phyloP scores from a whole-genome alignment of 805 yeast genomes.

The Kregervanrija fluxuum region DNA sequence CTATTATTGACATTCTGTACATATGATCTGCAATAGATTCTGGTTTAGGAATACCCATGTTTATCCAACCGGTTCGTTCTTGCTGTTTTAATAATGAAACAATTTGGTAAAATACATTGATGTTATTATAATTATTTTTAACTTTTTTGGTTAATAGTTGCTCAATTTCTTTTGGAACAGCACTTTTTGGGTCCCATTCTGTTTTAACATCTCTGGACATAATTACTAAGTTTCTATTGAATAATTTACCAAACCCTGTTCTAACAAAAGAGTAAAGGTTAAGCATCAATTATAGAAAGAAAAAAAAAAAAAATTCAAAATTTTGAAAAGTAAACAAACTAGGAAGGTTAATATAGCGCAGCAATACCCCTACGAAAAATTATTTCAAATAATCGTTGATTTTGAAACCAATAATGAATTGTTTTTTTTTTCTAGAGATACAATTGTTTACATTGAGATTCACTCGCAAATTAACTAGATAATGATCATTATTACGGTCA shows the following conservation, averaged over 20 bases:
- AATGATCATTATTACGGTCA: too few relatives aligned
- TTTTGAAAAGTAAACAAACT: not conserved
- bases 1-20: slow-evolving; percentile 85
- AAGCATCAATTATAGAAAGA: not conserved
- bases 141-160: slow-evolving; percentile 19
- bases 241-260: not conserved
- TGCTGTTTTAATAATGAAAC: slow-evolving; percentile 68
- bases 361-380: too few relatives aligned
- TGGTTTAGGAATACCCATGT: slow-evolving; percentile 47
- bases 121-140: slow-evolving; percentile 19
- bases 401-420: too few relatives aligned
- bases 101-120: slow-evolving; percentile 42
- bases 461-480: too few relatives aligned
- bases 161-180: slow-evolving; percentile 33
- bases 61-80: slow-evolving; percentile 92
- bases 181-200: slow-evolving; percentile 39
- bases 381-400: too few relatives aligned
- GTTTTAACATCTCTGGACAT: slow-evolving; percentile 10
- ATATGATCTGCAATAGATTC: slow-evolving; percentile 90
- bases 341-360: too few relatives aligned
- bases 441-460: too few relatives aligned
- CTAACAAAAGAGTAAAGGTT: not conserved
- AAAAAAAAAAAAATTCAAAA: too few relatives aligned
- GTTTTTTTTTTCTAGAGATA: too few relatives aligned
- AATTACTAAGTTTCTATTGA: slow-evolving; percentile 5